These are phyloP conservation scores for Bipolaris zeicola DNA, from an alignment of 2,329 filamentous ascomycete species.

Conservation along the genomic window DNA sequence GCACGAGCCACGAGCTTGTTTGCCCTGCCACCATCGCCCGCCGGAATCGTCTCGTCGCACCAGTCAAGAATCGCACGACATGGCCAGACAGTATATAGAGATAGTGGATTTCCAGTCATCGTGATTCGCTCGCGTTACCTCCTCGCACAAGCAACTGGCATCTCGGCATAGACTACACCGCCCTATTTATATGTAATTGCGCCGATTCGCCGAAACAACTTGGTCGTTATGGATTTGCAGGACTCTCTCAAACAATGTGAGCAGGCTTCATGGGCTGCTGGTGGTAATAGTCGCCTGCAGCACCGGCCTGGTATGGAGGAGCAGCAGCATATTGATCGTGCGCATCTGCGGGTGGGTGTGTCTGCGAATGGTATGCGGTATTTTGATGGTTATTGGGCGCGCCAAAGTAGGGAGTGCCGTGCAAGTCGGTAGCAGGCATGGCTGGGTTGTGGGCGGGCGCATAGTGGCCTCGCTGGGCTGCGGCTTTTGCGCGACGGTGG, in stretches of 20 bases:
- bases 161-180: background rate
- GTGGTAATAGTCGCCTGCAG: slow-evolving; percentile 32
- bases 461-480: slow-evolving; percentile 42
- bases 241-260: slow-evolving; percentile 28
- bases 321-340: slow-evolving; percentile 25
- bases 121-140: background rate
- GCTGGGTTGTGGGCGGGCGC: slow-evolving; percentile 40
- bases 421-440: slow-evolving; percentile 15
- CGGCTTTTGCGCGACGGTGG: slow-evolving; percentile 46
- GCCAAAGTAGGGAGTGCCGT: slow-evolving; percentile 25
- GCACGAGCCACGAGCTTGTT: background rate
- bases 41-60: background rate
- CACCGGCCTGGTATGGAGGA: slow-evolving; percentile 26
- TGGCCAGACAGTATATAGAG: background rate
- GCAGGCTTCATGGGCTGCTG: slow-evolving; percentile 36
- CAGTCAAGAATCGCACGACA: background rate
- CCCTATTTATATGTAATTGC: background rate
- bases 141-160: background rate
- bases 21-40: background rate
- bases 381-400: slow-evolving; percentile 28
- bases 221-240: background rate
- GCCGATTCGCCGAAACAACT: background rate
- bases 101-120: no score
- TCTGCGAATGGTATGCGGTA: slow-evolving; percentile 35
- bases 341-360: slow-evolving; percentile 19